Evolutionary conservation across 2,329 filamentous ascomycete genomes (phyloP), one percentile per base, ranked within the genome.

Genomic region (Pseudonectria buxi): DNA sequence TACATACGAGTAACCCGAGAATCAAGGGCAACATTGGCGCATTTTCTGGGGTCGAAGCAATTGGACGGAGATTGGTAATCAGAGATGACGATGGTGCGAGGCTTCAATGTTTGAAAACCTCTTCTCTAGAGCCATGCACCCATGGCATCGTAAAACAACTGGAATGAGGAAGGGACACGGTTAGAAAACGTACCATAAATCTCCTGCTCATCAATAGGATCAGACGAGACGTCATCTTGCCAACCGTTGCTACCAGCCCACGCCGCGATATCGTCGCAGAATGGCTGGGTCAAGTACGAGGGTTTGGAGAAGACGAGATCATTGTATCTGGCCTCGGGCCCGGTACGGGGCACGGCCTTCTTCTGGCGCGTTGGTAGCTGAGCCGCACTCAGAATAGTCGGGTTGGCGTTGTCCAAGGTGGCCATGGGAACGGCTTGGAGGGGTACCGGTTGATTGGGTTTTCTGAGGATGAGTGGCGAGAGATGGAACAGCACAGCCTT

Each of bases 131-230:
- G n/a, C n/a, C n/a, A n/a, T n/a, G n/a, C n/a, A n/a, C n/a, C n/a
- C n/a, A n/a, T n/a, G n/a, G n/a, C n/a, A n/a, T n/a, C n/a, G n/a
- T n/a, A n/a, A n/a, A n/a, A n/a, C n/a, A n/a, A n/a, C n/a, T n/a
- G n/a, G n/a, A n/a, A n/a, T n/a, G n/a, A n/a, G n/a, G n/a, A n/a
- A n/a, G n/a, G n/a, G n/a, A n/a, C n/a, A n/a, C n/a, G n/a, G n/a
- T n/a, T 22, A 22, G 18, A 27, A 4, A 27, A 39, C 68, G 44
- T 67, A 92, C 87, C 88, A 58, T 90, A 98, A 28, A 98, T 90
- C 63, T 98, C 92, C 61, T 95, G 92, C 60, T 94, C 86, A 57
- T 98, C 92, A 49, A 98, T 95, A 38, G 85, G 84, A 51, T 96
- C 89, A 25, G 80, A 71, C 2, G 69, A 67, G 32, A 78, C 72